A percentile compares a stretch with the other conserved stretches of the same genome.
phyloP scores from a whole-genome alignment of 2,329 filamentous ascomycete species.

The Exophiala bonariae region DNA sequence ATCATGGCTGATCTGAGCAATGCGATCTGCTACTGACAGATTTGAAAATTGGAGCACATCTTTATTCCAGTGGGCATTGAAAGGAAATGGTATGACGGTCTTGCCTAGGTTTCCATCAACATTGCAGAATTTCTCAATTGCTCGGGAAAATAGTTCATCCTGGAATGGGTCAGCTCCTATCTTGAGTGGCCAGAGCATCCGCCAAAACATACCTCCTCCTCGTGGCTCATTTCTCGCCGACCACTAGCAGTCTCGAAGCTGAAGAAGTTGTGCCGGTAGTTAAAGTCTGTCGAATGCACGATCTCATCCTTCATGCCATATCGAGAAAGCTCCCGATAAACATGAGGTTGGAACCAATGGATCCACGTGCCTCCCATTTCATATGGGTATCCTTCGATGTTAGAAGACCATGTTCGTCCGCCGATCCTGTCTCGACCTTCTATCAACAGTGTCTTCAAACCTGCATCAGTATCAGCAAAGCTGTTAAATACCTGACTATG shows the following conservation, averaged over 20 bases:
- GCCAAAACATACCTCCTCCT: conserved; percentile 37
- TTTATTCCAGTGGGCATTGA: conserved; percentile 36
- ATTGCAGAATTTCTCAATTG: conserved; percentile 46
- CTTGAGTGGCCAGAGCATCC: background rate
- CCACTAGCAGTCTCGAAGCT: conserved; percentile 36
- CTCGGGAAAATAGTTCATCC: conserved; percentile 36
- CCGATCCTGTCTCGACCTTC: conserved; percentile 52
- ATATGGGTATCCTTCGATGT: conserved; percentile 45
- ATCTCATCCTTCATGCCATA: conserved; percentile 47
- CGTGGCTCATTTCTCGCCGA: conserved; percentile 39
- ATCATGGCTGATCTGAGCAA: conserved; percentile 40
- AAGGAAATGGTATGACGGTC: conserved; percentile 42
- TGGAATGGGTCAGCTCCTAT: conserved; percentile 19
- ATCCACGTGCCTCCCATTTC: conserved; percentile 56
- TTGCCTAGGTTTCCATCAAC: conserved; percentile 44
- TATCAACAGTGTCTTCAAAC: conserved; percentile 43
- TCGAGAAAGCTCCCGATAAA: conserved; percentile 48
- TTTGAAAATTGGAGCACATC: conserved; percentile 39
- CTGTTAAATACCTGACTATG: background rate
- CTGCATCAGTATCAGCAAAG: conserved; percentile 20
- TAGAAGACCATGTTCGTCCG: conserved; percentile 48
- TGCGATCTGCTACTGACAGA: conserved; percentile 44
- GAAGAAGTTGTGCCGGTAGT: conserved; percentile 44
- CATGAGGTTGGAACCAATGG: conserved; percentile 45
- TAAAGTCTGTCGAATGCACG: conserved; percentile 43